Base-by-base conservation (phyloP, 2,329 filamentous ascomycete species). In the Talaromyces marneffei region DNA sequence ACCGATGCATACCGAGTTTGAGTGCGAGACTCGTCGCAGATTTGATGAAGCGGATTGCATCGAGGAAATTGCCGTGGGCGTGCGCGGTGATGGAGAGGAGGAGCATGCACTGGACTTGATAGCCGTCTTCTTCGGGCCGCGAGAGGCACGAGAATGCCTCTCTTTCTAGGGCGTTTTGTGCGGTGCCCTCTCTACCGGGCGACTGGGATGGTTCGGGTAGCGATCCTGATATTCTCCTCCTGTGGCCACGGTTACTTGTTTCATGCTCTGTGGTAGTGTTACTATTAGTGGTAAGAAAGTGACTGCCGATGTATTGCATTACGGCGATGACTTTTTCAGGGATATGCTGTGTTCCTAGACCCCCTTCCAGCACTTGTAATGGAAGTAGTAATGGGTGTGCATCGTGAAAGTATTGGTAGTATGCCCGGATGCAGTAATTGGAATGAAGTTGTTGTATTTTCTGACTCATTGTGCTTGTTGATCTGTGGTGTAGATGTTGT, bases 1-100 rank as follows among this genome's bases (percentile, higher is more conserved):
- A 78, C 3, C 82, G 83, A 69, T 94, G 85, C 74, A 96, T 83
- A 0, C 87, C 86, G 29, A 94, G 80, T 59, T 89, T 84, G 4
- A 93, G 73, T 0, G 90, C 89, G 27, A 92, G 74, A 1, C 83
- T 79, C 68, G 90, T 86, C 4, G 85, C 87, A 31, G 87, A 81
- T 7, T 79, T 78, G 18, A 95, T 82, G 2, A 69, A 66, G 4
- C 54, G 56, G 4, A 64, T 61, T 2, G 71, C 70, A 46, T 60
- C 64, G 12, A 67, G 64, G 25, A 70, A 67, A 2, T 69, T 65
- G 25, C 67, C 66, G 20, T 70, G 64, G 2, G 70, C 68, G 54
- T 73, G 71, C 18, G 68, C 67, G 8, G 66, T 60, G 25, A 74
- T 72, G 9, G 69, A 66, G 7, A 72, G 69, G 5, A 75, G 60